Evolutionary conservation across 2,329 filamentous ascomycete species (phyloP), one percentile per base, ranked within the genome.

Genomic region (Neodidymelliopsis sp.): DNA sequence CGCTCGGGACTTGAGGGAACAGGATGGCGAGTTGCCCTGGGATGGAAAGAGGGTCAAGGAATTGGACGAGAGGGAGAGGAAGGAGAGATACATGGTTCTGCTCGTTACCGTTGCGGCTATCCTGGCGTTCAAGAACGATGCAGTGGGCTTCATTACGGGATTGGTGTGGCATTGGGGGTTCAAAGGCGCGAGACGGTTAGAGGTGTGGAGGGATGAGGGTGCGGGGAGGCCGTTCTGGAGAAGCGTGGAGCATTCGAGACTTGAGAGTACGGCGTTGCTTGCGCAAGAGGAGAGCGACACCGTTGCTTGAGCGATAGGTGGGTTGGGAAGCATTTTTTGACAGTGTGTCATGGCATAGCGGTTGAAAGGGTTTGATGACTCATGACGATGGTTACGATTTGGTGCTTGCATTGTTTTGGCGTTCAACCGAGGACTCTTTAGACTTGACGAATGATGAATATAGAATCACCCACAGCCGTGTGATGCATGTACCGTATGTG

Each of bases 51-150:
- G 66, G 18, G 77, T 81, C 20, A 77, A 81, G 15, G 75, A 79
- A 6, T 70, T 89, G 2, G 83, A 81, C 1, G 86, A 91, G 12
- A 77, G 83, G 40, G 89, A 94, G 72, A 81, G 85, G 34, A 82
- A 81, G 46, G 84, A 90, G 69, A 81, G 91, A 48, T 96, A 90
- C 89, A 89, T 85, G 16, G 87, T 96, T 0, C 95, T 97, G 91
- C 80, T 96, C 49, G 87, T 92, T 54, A 97, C 93, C 0, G 85
- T 90, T 7, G 91, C 89, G 0, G 83, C 88, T 2, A 81, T 96
- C 43, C 73, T 97, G 38, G 91, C 90, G 0, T 96, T 96, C 64
- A 88, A 85, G 70, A 97, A 97, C 66, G 92, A 96, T 73, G 91
- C 87, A 0, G 83, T 96, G 5, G 93, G 93, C 0, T 96, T 97